phyloP scores from a whole-genome alignment of 2,329 filamentous ascomycete genomes.

The Tetracladium maxilliforme region DNA sequence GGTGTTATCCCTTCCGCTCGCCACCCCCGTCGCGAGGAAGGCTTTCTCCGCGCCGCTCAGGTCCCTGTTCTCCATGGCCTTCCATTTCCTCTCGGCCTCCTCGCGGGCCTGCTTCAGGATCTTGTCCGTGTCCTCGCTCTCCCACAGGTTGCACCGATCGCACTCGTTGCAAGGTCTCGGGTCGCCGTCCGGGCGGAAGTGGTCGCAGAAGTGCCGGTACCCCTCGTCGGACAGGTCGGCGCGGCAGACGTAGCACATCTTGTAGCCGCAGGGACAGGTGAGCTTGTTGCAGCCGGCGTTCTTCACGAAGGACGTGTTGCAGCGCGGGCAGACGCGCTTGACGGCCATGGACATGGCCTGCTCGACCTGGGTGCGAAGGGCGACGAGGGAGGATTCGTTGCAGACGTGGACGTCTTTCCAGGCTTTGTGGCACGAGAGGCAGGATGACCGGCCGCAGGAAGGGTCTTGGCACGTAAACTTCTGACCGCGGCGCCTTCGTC shows the following conservation, averaged over 20 bases:
- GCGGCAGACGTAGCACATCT: constrained; percentile 96
- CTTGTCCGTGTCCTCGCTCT: constrained; percentile 57
- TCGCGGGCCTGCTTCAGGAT: constrained; percentile 55
- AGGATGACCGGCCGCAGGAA: constrained; percentile 55
- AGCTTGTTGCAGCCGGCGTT: constrained; percentile 92
- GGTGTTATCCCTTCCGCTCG: constrained; percentile 4
- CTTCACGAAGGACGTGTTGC: constrained; percentile 87
- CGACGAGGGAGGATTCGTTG: constrained; percentile 68
- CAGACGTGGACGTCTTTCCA: constrained; percentile 88
- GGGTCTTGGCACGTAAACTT: constrained; percentile 66
- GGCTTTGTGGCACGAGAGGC: constrained; percentile 64
- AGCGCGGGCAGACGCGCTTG: constrained; percentile 87
- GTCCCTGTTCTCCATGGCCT: constrained; percentile 44
- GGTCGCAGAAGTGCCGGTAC: constrained; percentile 90
- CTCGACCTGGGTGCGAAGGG: constrained; percentile 79
- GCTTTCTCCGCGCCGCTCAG: constrained; percentile 38
- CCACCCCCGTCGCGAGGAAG: constrained; percentile 32
- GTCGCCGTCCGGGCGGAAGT: constrained; percentile 75
- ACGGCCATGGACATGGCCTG: constrained; percentile 86
- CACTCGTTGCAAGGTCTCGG: constrained; percentile 65
- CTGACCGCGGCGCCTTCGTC: constrained; percentile 55
- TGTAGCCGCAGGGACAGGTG: constrained; percentile 88
- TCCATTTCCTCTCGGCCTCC: constrained; percentile 60
- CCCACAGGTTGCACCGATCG: constrained; percentile 59
- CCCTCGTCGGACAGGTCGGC: constrained; percentile 60